Evolutionary conservation across 164 flowering plant genomes (phyloP), one percentile per base, ranked within the genome.

Genomic region (Taxillus chinensis): DNA sequence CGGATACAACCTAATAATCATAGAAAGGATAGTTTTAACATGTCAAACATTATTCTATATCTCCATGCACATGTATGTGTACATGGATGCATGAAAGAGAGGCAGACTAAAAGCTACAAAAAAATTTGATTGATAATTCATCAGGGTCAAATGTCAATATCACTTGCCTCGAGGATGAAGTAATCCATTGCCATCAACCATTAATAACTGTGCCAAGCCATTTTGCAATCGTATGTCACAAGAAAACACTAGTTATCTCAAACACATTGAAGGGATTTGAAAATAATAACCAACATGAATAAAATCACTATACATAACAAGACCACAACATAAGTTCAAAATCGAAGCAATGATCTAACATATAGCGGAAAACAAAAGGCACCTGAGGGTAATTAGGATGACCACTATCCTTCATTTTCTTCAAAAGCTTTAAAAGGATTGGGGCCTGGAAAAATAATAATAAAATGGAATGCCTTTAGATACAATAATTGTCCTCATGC

Each of bases 151-250:
- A 27, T 27, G 27, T 27, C 17, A 14, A 15, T 7, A 68, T 49
- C 37, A 80, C 85, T 72, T 79, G 75, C 97, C 97, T 85, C 84
- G 85, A 68, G 96, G 98, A 79, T 91, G 98, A 76, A 91, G 92
- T 50, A 91, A 52, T 38, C 98, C 98, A 77, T 91, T 91, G 57
- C 98, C 98, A 74, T 91, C 98, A 61, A 86, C 95, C 88, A 91
- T 82, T 68, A 91, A 45, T 45, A 89, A 67, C 90, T 87, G 87
- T 64, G 41, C 27, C 55, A 57, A 43, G 46, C 27, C 27, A 27
- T 27, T 27, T 27, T 27, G 27, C 27, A 27, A 27, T 27, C 2
- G 27, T 27, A 27, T 27, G 27, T 27, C 27, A 27, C 2, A 27
- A 27, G 27, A 27, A 27, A 27, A 27, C 27, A 27, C 27, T 27